Percentiles rank a stretch among this genome's conserved stretches.
phyloP scores from a whole-genome alignment of 225 moss, liverwort and hornwort species.

The Sphagnum contortum region DNA sequence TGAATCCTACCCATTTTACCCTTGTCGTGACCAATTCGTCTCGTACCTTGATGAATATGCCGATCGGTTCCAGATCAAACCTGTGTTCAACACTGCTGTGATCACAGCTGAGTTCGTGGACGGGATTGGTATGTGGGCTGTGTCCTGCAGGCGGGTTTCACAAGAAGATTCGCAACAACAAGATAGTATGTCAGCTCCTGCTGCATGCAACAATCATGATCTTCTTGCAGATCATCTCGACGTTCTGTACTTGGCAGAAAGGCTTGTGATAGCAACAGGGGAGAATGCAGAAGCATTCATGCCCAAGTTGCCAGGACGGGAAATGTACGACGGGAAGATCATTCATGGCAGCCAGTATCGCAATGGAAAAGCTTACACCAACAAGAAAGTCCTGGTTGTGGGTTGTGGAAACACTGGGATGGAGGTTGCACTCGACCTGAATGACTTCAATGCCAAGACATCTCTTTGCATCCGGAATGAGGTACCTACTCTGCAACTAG shows the following conservation, averaged over 20 bases:
- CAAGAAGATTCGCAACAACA: too few species aligned
- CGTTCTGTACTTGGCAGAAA: not conserved
- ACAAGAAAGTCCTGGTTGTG: slow-evolving; percentile 28
- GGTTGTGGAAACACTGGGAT: slow-evolving; percentile 38
- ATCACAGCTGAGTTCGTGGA: slow-evolving; percentile 6
- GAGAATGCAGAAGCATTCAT: slow-evolving; percentile 25
- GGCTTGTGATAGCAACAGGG: slow-evolving; percentile 33
- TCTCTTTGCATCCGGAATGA: slow-evolving; percentile 17
- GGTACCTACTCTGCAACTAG: slow-evolving; percentile 1
- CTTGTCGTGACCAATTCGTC: slow-evolving; percentile 34
- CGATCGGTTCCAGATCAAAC: slow-evolving; percentile 14
- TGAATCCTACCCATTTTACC: slow-evolving; percentile 26
- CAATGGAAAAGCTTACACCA: slow-evolving; percentile 13
- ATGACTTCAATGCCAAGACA: slow-evolving; percentile 16
- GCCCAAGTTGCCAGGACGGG: slow-evolving; percentile 11
- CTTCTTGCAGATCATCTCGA: too few species aligned
- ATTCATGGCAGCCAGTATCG: slow-evolving; percentile 25
- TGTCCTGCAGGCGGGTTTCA: not conserved
- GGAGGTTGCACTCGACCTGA: slow-evolving; percentile 37
- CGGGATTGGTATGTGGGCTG: not conserved
- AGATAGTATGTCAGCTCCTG: too few species aligned
- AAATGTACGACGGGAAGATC: slow-evolving; percentile 1
- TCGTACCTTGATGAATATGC: slow-evolving; percentile 34
- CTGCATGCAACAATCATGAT: too few species aligned
- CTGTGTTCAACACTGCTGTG: slow-evolving; percentile 20